phyloP scores from a whole-genome alignment of 371 early-diverging fungal genomes.

The Mortierella sp. region DNA sequence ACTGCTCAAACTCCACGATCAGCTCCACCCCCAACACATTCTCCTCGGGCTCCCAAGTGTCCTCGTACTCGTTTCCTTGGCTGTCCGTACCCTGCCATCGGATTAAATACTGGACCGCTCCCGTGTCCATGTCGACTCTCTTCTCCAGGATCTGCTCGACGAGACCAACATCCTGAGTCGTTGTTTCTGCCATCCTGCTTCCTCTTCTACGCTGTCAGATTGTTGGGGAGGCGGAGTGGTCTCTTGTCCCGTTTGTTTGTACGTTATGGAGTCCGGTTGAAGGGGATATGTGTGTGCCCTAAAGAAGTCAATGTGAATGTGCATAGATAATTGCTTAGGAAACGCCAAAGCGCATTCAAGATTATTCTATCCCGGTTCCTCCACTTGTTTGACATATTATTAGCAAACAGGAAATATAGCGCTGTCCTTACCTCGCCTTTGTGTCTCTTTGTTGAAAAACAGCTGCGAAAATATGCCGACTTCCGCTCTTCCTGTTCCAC shows the following conservation, averaged over 20 bases:
- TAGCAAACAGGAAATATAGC: not conserved
- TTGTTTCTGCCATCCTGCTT: conserved; percentile 28
- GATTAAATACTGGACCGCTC: conserved; percentile 38
- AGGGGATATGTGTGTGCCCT: no score
- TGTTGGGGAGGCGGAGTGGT: not conserved
- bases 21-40: conserved; percentile 50
- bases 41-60: conserved; percentile 53
- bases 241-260: no score
- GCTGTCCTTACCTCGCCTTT: not conserved
- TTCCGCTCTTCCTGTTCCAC: not conserved
- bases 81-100: conserved; percentile 50
- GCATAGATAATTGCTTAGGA: no score
- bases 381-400: not conserved
- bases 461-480: no score
- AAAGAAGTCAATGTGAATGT: no score
- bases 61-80: conserved; percentile 39
- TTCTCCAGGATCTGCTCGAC: conserved; percentile 52
- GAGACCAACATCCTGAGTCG: conserved; percentile 39
- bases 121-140: conserved; percentile 36
- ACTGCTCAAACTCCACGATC: conserved; percentile 48
- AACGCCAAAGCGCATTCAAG: not conserved
- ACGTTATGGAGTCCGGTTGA: no score
- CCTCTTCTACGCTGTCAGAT: not conserved
- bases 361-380: not conserved
- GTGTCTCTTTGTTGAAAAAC: not conserved